Evolutionary conservation across 169 alveolate genomes (phyloP).

Genomic region (Plasmodium gaboni): DNA sequence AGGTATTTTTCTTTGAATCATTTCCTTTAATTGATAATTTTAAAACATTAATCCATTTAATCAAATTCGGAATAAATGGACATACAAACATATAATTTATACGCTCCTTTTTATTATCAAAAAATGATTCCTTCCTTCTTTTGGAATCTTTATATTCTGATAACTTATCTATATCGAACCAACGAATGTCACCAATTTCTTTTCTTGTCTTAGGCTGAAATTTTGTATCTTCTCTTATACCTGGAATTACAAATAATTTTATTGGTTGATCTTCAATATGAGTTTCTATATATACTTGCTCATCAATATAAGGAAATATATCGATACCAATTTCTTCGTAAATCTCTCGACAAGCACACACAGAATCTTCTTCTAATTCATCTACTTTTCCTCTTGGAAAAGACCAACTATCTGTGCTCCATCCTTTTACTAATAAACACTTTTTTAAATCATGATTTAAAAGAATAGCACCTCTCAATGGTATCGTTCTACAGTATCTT

Average conservation of each 20-base stretch:
- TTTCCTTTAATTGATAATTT: conserved; percentile 32
- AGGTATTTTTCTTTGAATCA: conserved; percentile 5
- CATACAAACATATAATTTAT: conserved; percentile 50
- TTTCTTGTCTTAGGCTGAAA: conserved; percentile 88
- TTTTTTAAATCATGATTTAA: conserved; percentile 87
- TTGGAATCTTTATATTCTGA: conserved; percentile 39
- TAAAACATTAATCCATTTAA: conserved; percentile 79
- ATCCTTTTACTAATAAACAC: conserved; percentile 89
- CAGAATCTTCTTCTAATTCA: conserved; percentile 92
- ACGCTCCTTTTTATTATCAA: conserved; percentile 74
- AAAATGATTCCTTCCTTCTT: conserved; percentile 62
- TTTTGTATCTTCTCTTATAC: conserved; percentile 85
- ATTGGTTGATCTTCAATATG: conserved; percentile 86
- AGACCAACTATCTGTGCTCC: conserved; percentile 90
- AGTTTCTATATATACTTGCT: conserved; percentile 85
- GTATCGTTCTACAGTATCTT: conserved; percentile 87
- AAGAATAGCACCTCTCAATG: conserved; percentile 92
- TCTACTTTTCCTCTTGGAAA: conserved; percentile 97
- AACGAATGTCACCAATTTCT: conserved; percentile 88
- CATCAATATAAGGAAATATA: conserved; percentile 84
- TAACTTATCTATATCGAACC: conserved; percentile 85
- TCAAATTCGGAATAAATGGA: conserved; percentile 80
- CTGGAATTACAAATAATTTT: conserved; percentile 90
- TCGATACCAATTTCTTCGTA: conserved; percentile 95
- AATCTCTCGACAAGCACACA: conserved; percentile 96